phyloP scores from a whole-genome alignment of 345 rosid species.

The Cardiospermum halicacabum region DNA sequence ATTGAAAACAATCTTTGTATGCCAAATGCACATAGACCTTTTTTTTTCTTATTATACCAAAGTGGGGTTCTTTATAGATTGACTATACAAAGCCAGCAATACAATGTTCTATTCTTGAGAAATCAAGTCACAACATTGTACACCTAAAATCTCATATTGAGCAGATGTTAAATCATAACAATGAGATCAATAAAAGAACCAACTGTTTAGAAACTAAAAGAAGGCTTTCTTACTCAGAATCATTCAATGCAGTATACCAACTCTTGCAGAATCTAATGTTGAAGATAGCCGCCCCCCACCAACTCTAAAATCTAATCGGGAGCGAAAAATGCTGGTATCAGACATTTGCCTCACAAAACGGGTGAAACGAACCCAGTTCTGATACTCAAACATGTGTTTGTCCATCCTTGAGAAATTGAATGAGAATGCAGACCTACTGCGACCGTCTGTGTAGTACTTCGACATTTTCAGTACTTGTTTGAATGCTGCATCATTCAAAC shows the following conservation, averaged over 20 bases:
- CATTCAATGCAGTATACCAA: too few species aligned
- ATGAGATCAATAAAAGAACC: too few species aligned
- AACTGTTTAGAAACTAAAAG: too few species aligned
- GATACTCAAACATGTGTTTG: slow-evolving; percentile 32
- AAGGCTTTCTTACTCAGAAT: too few species aligned
- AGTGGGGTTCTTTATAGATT: neutral
- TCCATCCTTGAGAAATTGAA: slow-evolving; percentile 49
- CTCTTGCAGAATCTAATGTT: slow-evolving; percentile 19
- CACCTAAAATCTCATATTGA: too few species aligned
- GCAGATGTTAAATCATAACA: too few species aligned
- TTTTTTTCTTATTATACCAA: neutral
- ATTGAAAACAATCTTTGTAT: too few species aligned
- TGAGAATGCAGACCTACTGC: slow-evolving; percentile 24
- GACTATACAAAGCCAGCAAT: too few species aligned
- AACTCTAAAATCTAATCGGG: slow-evolving; percentile 31
- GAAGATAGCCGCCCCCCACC: slow-evolving; percentile 18
- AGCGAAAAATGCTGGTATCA: slow-evolving; percentile 30
- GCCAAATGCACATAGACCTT: too few species aligned
- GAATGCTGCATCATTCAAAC: slow-evolving; percentile 31
- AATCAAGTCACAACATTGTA: too few species aligned
- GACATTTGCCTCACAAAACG: slow-evolving; percentile 43
- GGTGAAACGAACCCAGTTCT: slow-evolving; percentile 36
- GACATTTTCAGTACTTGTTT: slow-evolving; percentile 42
- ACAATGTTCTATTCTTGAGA: too few species aligned
- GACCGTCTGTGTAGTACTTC: slow-evolving; percentile 30